phyloP scores from a whole-genome alignment of 2,329 filamentous ascomycete genomes.

The Aspergillus chevalieri region DNA sequence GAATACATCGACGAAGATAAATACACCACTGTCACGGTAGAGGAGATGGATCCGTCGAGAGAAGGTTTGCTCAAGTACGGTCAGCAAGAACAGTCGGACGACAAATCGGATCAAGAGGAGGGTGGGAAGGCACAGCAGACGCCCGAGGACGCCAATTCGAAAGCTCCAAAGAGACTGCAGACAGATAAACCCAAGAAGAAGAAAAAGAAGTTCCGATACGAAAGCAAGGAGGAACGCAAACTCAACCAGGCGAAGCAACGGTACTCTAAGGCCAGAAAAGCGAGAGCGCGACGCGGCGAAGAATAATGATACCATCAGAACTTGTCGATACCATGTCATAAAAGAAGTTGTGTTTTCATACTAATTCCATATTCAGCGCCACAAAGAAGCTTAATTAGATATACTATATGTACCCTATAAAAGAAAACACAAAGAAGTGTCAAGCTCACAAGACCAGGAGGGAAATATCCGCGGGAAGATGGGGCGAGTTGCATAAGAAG shows the following conservation, averaged over 20 bases:
- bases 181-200: conserved; percentile 63
- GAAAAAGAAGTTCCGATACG: conserved; percentile 89
- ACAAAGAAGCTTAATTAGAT: conserved; percentile 4
- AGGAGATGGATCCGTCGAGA: conserved; percentile 73
- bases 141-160: conserved; percentile 21
- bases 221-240: conserved; percentile 76
- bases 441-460: conserved; percentile 4
- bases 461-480: neutral
- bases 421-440: conserved; percentile 10
- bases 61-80: conserved; percentile 61
- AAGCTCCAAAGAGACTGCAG: conserved; percentile 42
- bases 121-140: conserved; percentile 22
- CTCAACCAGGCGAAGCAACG: conserved; percentile 56
- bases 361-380: neutral
- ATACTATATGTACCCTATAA: conserved; percentile 12
- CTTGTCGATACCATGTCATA: conserved; percentile 5
- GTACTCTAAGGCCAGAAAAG: conserved; percentile 64
- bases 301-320: conserved; percentile 21
- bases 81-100: conserved; percentile 22
- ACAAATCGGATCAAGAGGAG: conserved; percentile 18
- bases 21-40: conserved; percentile 90
- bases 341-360: neutral
- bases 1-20: conserved; percentile 96
- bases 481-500: conserved; percentile 6
- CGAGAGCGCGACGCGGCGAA: conserved; percentile 46